Conservation (phyloP, 1,284 basidiomycete species). For the Flammula alnicola region DNA sequence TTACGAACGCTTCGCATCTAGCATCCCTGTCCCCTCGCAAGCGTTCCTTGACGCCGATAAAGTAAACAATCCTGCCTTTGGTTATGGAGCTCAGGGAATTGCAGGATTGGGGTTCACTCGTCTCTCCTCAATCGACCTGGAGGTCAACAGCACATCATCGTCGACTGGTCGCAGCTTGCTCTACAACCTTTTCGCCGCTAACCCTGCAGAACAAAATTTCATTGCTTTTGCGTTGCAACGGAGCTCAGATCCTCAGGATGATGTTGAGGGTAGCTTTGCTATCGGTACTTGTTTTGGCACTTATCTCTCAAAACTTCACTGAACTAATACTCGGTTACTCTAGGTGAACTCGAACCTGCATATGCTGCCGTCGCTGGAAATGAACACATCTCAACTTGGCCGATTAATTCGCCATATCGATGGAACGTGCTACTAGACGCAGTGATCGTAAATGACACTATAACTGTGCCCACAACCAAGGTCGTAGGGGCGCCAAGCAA, state of each 20-base stretch:
- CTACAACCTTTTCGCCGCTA: conserved; percentile 73
- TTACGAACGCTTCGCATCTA: conserved; percentile 31
- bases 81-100: conserved; percentile 74
- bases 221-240: conserved; percentile 76
- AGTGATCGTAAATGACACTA: conserved; percentile 58
- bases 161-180: conserved; percentile 69
- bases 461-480: conserved; percentile 54
- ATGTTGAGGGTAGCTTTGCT: conserved; percentile 68
- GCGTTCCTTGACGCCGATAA: conserved; percentile 66
- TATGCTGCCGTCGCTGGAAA: conserved; percentile 62
- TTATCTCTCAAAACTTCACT: neutral
- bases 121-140: conserved; percentile 68
- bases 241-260: conserved; percentile 50
- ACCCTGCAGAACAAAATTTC: conserved; percentile 74
- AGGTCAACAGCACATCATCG: conserved; percentile 59
- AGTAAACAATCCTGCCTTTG: conserved; percentile 71
- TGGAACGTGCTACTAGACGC: conserved; percentile 80
- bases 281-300: conserved; percentile 52
- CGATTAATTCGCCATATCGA: conserved; percentile 57
- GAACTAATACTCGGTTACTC: conserved; percentile 11
- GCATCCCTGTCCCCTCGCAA: conserved; percentile 67
- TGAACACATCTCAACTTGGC: conserved; percentile 71
- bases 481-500: conserved; percentile 63
- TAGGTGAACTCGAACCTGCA: conserved; percentile 67
- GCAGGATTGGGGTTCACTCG: conserved; percentile 79